Base-by-base conservation (phyloP, 305 asterid species). In the Fraxinus xanthoxyloides region DNA sequence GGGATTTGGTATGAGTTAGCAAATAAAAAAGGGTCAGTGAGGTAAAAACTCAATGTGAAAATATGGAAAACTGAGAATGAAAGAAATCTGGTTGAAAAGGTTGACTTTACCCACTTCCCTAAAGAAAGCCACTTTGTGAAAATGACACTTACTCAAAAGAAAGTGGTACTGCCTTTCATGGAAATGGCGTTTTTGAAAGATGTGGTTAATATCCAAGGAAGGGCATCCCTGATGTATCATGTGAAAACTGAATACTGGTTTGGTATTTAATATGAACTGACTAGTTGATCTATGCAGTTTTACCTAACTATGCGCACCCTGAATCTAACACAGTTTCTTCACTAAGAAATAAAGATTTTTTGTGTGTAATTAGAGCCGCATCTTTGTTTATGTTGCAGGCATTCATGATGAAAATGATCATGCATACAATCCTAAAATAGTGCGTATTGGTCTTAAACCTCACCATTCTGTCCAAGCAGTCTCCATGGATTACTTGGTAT, bases 401-500 rank as follows among this genome's bases (percentile, higher is more conserved):
- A 92, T 97, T 81, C 98, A 89, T 75, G 97, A 97, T 90, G 99
- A 94, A 91, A 92, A 89, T 85, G 96, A 91, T 88, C 94, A 54
- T 80, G 84, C 92, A 81, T 97, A 97, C 90, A 91, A 76, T 89
- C 98, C 99, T 83, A 97, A 97, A 90, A 92, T 94, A 86, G 99
- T 97, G 80, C 97, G 99, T 76, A 91, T 93, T 77, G 99, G 99
- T 85, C 94, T 97, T 72, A 97, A 89, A 84, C 82, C 99, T n/a
- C 99, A 97, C 88, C 98, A 93, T 87, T 94, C 98, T 72, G 94
- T 97, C 85, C 92, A 89, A 90, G 89, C 97, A 32, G 99, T 97
- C 89, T 92, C 98, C 80, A 94, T 97, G 97, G 98, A 97, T 91
- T 88, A 97, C 90, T 88, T 97, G 85, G 99, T 97, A 86, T 72